Conservation (phyloP, 345 rosid species). For the Anacardium occidentale region DNA sequence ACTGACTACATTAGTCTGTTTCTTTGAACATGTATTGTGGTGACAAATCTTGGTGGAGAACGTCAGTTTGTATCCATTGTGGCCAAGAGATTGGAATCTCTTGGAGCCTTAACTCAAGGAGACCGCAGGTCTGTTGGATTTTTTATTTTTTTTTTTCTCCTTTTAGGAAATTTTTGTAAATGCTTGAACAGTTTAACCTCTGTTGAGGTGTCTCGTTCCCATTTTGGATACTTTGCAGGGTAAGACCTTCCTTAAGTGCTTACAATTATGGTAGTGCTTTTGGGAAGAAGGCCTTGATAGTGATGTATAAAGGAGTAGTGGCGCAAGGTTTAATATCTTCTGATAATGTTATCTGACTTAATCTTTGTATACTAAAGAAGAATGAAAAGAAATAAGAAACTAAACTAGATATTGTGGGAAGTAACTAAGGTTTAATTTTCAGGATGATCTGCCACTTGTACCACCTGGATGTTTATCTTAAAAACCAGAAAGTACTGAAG, state of each 20-base stretch:
- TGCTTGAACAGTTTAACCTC: not conserved
- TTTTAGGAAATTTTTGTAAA: conserved; percentile 13
- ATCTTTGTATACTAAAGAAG: not conserved
- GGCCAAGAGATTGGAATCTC: conserved; percentile 96
- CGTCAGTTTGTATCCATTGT: conserved; percentile 99
- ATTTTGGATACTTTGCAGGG: conserved; percentile 56
- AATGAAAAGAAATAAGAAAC: not conserved
- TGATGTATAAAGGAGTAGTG: conserved; percentile 96
- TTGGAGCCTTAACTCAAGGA: conserved; percentile 96
- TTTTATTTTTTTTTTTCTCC: not conserved
- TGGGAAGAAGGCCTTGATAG: conserved; percentile 86
- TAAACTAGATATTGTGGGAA: conserved; percentile 23
- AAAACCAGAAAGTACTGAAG: conserved; percentile 74
- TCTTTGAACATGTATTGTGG: conserved; percentile 5
- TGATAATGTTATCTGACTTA: conserved; percentile 12
- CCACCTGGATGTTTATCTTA: conserved; percentile 94
- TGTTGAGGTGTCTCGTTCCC: conserved; percentile 21
- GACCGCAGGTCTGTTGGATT: conserved; percentile 74
- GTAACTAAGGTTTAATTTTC: too few relatives aligned
- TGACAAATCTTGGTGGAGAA: conserved; percentile 91
- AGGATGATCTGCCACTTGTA: conserved; percentile 73
- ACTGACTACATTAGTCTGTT: conserved; percentile 1
- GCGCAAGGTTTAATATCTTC: conserved; percentile 56
- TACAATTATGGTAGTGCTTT: too few relatives aligned
- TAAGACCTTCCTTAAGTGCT: conserved; percentile 90